Percentiles rank a stretch among this genome's conserved stretches.
Evolutionary conservation across 257 asterid species (phyloP).

Genomic region (Scutellaria galericulata): DNA sequence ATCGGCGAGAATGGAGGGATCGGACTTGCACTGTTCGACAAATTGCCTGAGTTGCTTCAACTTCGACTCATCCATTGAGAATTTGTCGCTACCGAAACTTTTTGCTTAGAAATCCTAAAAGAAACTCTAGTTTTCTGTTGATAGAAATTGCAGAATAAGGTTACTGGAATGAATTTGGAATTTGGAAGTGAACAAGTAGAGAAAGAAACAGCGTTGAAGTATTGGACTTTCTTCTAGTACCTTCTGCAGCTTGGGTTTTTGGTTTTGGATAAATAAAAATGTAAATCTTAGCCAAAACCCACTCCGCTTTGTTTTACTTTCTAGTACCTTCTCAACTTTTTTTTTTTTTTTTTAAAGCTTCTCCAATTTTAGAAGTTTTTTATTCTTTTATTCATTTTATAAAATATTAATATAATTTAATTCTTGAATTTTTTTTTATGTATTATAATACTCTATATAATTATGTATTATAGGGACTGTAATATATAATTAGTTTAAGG

Average conservation of each 20-base stretch:
- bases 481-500: too few relatives aligned
- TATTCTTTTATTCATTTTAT: too few relatives aligned
- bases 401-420: too few relatives aligned
- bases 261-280: neutral
- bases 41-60: slow-evolving; percentile 63
- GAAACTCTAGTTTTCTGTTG: neutral
- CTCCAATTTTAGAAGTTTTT: too few relatives aligned
- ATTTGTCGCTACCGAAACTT: neutral
- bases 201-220: slow-evolving; percentile 8
- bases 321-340: too few relatives aligned
- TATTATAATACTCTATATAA: too few relatives aligned
- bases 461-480: too few relatives aligned
- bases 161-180: neutral
- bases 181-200: neutral
- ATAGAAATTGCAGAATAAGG: neutral
- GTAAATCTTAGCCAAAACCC: neutral
- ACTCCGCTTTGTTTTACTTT: neutral
- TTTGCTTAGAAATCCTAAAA: neutral
- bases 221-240: slow-evolving; percentile 26
- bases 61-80: slow-evolving; percentile 65
- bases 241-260: slow-evolving; percentile 26
- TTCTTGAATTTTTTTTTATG: too few relatives aligned
- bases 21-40: slow-evolving; percentile 62
- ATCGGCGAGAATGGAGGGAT: slow-evolving; percentile 72
- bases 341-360: too few relatives aligned